A percentile compares a stretch with the other conserved stretches of the same genome.
Evolutionary conservation across 2,329 filamentous ascomycete species (phyloP).

Genomic region (Ceratocystiopsis sp.): DNA sequence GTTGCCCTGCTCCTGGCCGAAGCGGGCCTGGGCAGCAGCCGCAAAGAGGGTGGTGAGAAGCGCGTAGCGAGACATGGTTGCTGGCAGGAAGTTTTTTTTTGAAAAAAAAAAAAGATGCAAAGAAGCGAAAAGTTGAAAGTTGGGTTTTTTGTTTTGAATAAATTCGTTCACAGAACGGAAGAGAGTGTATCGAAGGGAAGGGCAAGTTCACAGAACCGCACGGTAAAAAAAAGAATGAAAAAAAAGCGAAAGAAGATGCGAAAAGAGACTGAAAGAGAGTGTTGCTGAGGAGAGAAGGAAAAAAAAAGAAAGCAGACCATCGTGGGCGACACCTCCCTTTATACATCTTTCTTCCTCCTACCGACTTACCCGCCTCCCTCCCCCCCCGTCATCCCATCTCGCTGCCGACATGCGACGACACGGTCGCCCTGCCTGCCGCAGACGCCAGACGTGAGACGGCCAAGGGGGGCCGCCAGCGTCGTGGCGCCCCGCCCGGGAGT

Average conservation of each 20-base stretch:
- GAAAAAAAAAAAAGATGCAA: neutral
- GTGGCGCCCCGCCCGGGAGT: too few species aligned
- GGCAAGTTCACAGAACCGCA: constrained; percentile 9
- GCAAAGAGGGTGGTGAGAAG: constrained; percentile 13
- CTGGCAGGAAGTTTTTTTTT: neutral
- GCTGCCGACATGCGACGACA: too few species aligned
- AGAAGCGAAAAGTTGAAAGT: neutral
- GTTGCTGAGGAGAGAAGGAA: neutral
- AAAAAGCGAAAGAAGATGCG: neutral
- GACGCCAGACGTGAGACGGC: too few species aligned
- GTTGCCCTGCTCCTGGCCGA: constrained; percentile 41
- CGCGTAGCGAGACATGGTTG: constrained; percentile 15
- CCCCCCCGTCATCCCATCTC: too few species aligned
- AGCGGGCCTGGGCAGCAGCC: constrained; percentile 26
- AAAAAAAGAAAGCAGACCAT: neutral
- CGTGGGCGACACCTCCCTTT: too few species aligned
- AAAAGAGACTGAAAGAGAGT: neutral
- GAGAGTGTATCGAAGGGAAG: constrained; percentile 1
- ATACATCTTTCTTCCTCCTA: too few species aligned
- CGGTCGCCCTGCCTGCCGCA: too few species aligned
- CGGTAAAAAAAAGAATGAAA: constrained; percentile 3
- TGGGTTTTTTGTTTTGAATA: neutral
- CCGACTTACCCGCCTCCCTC: too few species aligned
- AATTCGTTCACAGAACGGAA: constrained; percentile 5
- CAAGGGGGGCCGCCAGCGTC: too few species aligned